phyloP scores from a whole-genome alignment of 305 asterid species.

The Coffea humblotiana region DNA sequence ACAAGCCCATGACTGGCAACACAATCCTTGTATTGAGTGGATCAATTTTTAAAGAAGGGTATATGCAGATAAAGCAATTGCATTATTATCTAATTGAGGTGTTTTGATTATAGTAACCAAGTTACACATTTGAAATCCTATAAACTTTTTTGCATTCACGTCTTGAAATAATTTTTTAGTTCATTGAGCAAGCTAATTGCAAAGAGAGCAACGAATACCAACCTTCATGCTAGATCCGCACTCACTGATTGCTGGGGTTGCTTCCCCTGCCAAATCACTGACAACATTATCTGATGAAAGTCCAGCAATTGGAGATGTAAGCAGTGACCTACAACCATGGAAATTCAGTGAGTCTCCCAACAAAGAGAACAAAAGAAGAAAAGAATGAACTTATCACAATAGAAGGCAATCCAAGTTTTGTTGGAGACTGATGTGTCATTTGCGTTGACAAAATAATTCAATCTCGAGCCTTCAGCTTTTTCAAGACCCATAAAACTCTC shows the following conservation, averaged over 20 bases:
- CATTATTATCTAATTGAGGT: background rate
- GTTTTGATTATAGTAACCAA: background rate
- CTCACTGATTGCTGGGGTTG: conserved; percentile 62
- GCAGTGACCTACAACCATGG: conserved; percentile 57
- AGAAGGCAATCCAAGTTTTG: conserved; percentile 3
- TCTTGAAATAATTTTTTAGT: background rate
- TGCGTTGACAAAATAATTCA: background rate
- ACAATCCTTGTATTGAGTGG: background rate
- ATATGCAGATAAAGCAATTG: background rate
- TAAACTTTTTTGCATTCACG: conserved; percentile 1
- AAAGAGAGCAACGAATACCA: conserved; percentile 25
- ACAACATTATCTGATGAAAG: conserved; percentile 66
- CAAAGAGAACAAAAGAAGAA: background rate
- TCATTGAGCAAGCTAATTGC: conserved; percentile 1
- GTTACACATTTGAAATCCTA: background rate
- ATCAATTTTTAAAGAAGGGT: background rate
- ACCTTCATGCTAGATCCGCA: conserved; percentile 72
- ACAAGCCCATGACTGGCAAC: background rate
- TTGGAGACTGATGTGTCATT: background rate
- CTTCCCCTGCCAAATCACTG: conserved; percentile 52
- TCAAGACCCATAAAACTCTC: background rate
- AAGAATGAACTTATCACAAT: background rate
- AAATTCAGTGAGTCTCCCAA: background rate
- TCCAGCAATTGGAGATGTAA: conserved; percentile 56
- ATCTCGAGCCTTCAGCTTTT: background rate